Conservation (phyloP, 1,284 basidiomycete species). For the Cystobasidiaceae sp. region DNA sequence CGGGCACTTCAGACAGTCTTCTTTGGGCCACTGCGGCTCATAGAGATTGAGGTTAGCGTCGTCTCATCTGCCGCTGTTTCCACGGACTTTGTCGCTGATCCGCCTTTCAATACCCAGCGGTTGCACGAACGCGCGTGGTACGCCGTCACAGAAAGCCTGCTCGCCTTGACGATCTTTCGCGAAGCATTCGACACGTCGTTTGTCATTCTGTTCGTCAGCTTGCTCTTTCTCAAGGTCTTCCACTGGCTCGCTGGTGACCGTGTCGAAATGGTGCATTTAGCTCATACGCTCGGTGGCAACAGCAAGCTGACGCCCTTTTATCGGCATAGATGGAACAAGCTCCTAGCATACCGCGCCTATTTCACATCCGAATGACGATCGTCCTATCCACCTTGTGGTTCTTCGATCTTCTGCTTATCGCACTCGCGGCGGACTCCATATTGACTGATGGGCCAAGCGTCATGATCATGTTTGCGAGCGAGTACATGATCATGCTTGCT, state of each 20-base stretch:
- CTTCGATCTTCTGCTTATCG: constrained; percentile 67
- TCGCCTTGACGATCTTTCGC: constrained; percentile 94
- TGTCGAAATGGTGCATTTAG: constrained; percentile 77
- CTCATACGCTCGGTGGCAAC: not conserved
- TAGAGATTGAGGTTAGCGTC: constrained; percentile 86
- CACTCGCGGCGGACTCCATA: constrained; percentile 70
- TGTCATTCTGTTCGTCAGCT: constrained; percentile 80
- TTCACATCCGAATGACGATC: constrained; percentile 74
- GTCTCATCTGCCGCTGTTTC: not conserved
- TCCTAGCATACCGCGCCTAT: constrained; percentile 78
- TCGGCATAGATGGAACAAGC: constrained; percentile 83
- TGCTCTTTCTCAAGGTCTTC: constrained; percentile 94
- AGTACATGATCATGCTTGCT: constrained; percentile 89
- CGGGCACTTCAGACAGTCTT: constrained; percentile 78
- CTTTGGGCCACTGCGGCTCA: constrained; percentile 80
- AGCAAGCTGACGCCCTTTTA: not conserved
- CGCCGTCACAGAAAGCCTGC: constrained; percentile 89
- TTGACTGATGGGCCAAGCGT: constrained; percentile 73
- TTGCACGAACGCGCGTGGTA: constrained; percentile 95
- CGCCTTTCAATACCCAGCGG: constrained; percentile 55
- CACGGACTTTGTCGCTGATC: not conserved
- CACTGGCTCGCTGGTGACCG: constrained; percentile 94
- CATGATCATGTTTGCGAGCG: constrained; percentile 90
- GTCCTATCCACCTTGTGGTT: constrained; percentile 66
- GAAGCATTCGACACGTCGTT: constrained; percentile 66